A percentile compares a stretch with the other conserved stretches of the same genome.
These are phyloP conservation scores for Fusarium neocosmosporiellum DNA, from an alignment of 2,329 filamentous ascomycete genomes.

Conservation along the genomic window DNA sequence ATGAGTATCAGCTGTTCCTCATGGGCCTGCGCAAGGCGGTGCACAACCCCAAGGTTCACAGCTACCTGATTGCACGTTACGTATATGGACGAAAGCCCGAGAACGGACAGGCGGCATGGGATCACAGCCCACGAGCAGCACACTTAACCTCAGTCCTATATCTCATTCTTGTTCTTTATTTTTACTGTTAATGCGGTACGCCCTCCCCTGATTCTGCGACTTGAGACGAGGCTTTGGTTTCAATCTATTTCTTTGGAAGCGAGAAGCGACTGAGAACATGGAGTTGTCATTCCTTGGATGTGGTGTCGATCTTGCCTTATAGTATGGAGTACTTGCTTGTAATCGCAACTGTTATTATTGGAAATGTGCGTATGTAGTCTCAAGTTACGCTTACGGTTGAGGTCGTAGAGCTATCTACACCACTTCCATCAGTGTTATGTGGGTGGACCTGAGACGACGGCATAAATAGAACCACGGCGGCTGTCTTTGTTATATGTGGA, in stretches of 20 bases:
- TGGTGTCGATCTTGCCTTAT: not conserved
- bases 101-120: not conserved
- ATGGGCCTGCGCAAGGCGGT: not conserved
- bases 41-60: not conserved
- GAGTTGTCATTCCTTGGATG: not conserved
- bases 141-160: no score
- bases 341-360: not conserved
- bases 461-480: no score
- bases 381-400: not conserved
- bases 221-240: no score
- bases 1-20: not conserved
- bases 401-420: no score
- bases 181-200: no score
- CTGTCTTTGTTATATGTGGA: no score
- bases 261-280: no score
- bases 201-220: no score
- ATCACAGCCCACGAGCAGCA: no score
- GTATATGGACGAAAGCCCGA: conserved; percentile 3
- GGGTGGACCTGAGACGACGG: not conserved
- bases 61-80: not conserved
- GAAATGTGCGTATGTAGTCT: not conserved
- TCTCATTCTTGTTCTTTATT: no score
- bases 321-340: not conserved
- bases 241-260: no score
- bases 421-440: not conserved